Evolutionary conservation across 2,329 filamentous ascomycete species (phyloP).

Genomic region (Phyllosticta capitalensis): DNA sequence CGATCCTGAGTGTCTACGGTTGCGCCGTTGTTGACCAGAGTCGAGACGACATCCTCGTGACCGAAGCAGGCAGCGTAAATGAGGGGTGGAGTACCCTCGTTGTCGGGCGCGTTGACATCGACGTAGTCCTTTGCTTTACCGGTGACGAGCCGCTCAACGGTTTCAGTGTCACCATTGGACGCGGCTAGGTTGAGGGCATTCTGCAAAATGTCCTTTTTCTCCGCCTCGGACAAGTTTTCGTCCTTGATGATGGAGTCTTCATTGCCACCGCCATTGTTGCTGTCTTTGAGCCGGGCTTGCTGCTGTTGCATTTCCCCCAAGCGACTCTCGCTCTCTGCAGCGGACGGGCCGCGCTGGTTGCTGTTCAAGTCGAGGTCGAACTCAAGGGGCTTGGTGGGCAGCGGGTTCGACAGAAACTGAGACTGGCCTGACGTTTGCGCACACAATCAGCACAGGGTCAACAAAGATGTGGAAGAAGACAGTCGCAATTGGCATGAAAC

Average conservation of each 20-base stretch:
- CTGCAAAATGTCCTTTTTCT: constrained; percentile 76
- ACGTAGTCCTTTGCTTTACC: constrained; percentile 67
- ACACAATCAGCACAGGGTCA: constrained; percentile 5
- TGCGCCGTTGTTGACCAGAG: constrained; percentile 74
- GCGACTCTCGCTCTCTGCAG: constrained; percentile 73
- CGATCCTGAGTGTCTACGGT: constrained; percentile 89
- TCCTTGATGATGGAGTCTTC: constrained; percentile 72
- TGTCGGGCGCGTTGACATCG: constrained; percentile 79
- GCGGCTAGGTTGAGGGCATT: constrained; percentile 89
- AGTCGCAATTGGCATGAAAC: not conserved
- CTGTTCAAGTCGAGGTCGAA: constrained; percentile 84
- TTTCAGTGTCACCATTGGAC: constrained; percentile 84
- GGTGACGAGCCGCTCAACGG: constrained; percentile 64
- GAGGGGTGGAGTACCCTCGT: constrained; percentile 90
- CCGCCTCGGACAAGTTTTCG: constrained; percentile 60
- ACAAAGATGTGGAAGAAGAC: not conserved
- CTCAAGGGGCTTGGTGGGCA: constrained; percentile 71
- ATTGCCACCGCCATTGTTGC: constrained; percentile 52
- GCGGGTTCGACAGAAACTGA: constrained; percentile 82
- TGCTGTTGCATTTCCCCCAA: constrained; percentile 94
- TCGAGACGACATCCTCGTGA: constrained; percentile 78
- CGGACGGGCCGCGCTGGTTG: constrained; percentile 57
- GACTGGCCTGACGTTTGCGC: constrained; percentile 63
- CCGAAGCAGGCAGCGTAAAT: constrained; percentile 99
- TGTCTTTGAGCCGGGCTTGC: constrained; percentile 76